phyloP scores from a whole-genome alignment of 2,329 filamentous ascomycete genomes.

The Colletotrichum somersetense region DNA sequence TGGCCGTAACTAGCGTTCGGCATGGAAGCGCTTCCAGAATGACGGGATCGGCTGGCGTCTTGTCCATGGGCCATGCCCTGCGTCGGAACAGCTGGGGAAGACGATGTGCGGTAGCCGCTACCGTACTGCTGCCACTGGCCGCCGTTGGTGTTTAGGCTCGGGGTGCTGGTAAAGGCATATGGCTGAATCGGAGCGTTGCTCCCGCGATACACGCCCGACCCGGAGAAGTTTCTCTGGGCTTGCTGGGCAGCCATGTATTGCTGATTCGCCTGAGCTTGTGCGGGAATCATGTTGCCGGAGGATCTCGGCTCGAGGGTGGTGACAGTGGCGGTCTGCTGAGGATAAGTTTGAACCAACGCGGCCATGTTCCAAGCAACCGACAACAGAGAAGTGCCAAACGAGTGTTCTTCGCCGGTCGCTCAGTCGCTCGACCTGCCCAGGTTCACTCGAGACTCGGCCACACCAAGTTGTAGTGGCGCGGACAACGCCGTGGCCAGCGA shows the following conservation, averaged over 20 bases:
- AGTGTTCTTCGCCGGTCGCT: constrained; percentile 24
- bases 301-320: constrained; percentile 83
- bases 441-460: not conserved
- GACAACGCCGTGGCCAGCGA: not conserved
- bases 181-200: constrained; percentile 75
- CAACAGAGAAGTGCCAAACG: constrained; percentile 18
- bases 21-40: constrained; percentile 55
- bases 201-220: constrained; percentile 67
- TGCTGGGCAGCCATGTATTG: constrained; percentile 62
- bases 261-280: constrained; percentile 63
- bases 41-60: constrained; percentile 47
- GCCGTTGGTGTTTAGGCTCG: constrained; percentile 68
- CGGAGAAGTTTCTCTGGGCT: constrained; percentile 61
- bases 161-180: constrained; percentile 81
- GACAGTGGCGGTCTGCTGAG: constrained; percentile 80
- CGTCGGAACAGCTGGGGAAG: constrained; percentile 59
- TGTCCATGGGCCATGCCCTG: constrained; percentile 53
- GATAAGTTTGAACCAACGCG: constrained; percentile 85
- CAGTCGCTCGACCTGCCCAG: not conserved
- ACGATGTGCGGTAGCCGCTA: constrained; percentile 61
- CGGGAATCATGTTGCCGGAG: constrained; percentile 70
- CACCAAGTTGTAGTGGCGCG: not conserved
- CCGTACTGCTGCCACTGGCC: constrained; percentile 65
- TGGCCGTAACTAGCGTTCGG: constrained; percentile 56
- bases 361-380: constrained; percentile 72